Evolutionary conservation across 169 alveolate species (phyloP).

Genomic region (Theileria luwenshuni): DNA sequence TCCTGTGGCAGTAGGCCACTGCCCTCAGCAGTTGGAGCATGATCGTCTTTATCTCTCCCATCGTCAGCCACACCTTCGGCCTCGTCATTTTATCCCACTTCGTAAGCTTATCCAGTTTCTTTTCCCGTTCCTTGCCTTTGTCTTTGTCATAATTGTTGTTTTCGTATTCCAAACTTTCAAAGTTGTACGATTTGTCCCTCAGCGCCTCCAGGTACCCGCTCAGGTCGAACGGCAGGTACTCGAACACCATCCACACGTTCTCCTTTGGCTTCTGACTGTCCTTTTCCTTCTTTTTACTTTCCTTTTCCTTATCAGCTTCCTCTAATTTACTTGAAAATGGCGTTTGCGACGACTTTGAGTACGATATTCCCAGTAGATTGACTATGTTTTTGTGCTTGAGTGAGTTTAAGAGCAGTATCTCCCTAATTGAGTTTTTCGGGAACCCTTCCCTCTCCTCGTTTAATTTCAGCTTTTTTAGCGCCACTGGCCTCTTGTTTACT

Average conservation of each 20-base stretch:
- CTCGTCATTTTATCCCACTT: slow-evolving; percentile 67
- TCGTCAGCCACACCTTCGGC: slow-evolving; percentile 70
- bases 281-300: neutral
- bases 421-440: slow-evolving; percentile 87
- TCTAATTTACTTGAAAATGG: neutral
- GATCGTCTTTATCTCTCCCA: slow-evolving; percentile 82
- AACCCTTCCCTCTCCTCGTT: slow-evolving; percentile 87
- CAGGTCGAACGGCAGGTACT: slow-evolving; percentile 82
- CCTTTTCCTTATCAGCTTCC: slow-evolving; percentile 1
- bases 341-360: slow-evolving; percentile 62
- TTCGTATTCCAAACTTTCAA: neutral
- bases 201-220: slow-evolving; percentile 84
- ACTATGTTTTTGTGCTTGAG: slow-evolving; percentile 83
- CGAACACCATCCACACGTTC: slow-evolving; percentile 86
- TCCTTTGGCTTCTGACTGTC: slow-evolving; percentile 29
- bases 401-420: slow-evolving; percentile 79
- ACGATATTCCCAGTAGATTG: slow-evolving; percentile 78
- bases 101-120: slow-evolving; percentile 33
- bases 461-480: slow-evolving; percentile 82
- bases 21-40: slow-evolving; percentile 83
- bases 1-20: slow-evolving; percentile 85
- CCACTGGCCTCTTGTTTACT: slow-evolving; percentile 77
- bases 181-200: slow-evolving; percentile 5
- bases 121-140: neutral
- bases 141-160: neutral